Evolutionary conservation across 1,284 basidiomycete genomes (phyloP), one percentile per base, ranked within the genome.

Genomic region (Kwoniella shivajii): DNA sequence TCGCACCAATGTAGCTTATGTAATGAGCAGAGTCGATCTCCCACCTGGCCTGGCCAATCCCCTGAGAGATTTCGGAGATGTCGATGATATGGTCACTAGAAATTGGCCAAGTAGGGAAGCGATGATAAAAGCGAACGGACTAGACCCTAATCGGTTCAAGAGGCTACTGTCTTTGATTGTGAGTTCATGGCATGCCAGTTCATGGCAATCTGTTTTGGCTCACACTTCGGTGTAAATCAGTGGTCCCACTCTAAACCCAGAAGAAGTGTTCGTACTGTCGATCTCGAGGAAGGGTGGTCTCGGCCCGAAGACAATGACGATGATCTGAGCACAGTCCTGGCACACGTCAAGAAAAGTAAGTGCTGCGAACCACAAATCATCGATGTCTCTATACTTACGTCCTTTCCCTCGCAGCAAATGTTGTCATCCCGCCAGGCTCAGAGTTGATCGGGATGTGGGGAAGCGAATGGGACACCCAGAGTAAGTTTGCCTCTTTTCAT

Each of bases 371-470:
- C 29, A 41, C 14, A 2, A 2, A 10, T 20, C 20, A 3, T 14
- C 1, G 41, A 43, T 44, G 37, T 41, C 18, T 24, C 31, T 36
- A 22, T 29, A 31, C 31, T 55, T 6, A 24, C 26, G 27, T 48
- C 57, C 36, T 55, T 42, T 24, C 37, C 11, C 10, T 10, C 20
- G n/a, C 60, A 75, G 74, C 74, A 11, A 74, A 75, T 37, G 66
- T 71, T 5, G 72, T 75, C 31, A 77, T 78, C 29, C 77, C 77
- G 4, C 57, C 71, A 37, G 76, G 73, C 0, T 75, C 71, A 3
- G 77, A 78, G 37, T 64, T 78, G 20, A 72, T 75, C 26, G 72
- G 72, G 9, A 74, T 78, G 67, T 77, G 75, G 74, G 71, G 75
- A 27, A 76, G 77, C 31, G 76, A 78, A 56, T 78, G 77, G 77